A percentile compares a stretch with the other conserved stretches of the same genome.
Conservation (phyloP, 2,329 filamentous ascomycete genomes). For the Pseudocercospora cruenta region DNA sequence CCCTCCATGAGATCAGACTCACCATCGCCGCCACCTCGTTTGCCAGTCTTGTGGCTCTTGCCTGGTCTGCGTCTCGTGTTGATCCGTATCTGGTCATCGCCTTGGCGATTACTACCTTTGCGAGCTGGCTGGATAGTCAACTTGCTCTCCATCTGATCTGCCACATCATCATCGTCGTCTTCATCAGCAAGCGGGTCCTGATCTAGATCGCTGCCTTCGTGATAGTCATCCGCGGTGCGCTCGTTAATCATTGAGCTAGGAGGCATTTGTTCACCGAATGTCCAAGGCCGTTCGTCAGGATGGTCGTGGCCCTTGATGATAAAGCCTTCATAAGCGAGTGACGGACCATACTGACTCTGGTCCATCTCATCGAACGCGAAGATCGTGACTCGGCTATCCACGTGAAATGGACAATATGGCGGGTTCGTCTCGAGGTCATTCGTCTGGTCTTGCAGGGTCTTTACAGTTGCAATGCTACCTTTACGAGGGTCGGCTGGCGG, state of each 20-base stretch:
- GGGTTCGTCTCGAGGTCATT: slow-evolving; percentile 74
- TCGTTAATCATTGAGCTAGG: slow-evolving; percentile 36
- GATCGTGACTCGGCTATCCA: slow-evolving; percentile 80
- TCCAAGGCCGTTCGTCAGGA: slow-evolving; percentile 32
- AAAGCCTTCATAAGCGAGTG: slow-evolving; percentile 20
- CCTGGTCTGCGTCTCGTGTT: slow-evolving; percentile 27
- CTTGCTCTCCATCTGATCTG: slow-evolving; percentile 32
- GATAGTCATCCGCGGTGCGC: slow-evolving; percentile 16
- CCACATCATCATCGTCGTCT: slow-evolving; percentile 26
- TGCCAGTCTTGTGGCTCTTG: slow-evolving; percentile 8
- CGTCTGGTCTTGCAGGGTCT: background rate
- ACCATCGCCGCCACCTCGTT: slow-evolving; percentile 4
- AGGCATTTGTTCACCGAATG: slow-evolving; percentile 37
- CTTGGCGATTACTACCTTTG: slow-evolving; percentile 16
- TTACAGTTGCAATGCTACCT: background rate
- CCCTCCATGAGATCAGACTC: slow-evolving; percentile 20
- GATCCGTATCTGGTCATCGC: slow-evolving; percentile 27
- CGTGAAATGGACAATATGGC: slow-evolving; percentile 94
- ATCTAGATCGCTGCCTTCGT: slow-evolving; percentile 15
- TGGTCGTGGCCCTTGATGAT: slow-evolving; percentile 30
- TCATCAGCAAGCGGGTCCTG: slow-evolving; percentile 14
- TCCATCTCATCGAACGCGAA: slow-evolving; percentile 61
- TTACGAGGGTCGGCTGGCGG: slow-evolving; percentile 9
- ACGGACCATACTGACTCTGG: slow-evolving; percentile 21
- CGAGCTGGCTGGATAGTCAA: slow-evolving; percentile 29